These are phyloP conservation scores for Hypoxylon sp. DNA, from an alignment of 2,329 filamentous ascomycete genomes.

Conservation along the genomic window DNA sequence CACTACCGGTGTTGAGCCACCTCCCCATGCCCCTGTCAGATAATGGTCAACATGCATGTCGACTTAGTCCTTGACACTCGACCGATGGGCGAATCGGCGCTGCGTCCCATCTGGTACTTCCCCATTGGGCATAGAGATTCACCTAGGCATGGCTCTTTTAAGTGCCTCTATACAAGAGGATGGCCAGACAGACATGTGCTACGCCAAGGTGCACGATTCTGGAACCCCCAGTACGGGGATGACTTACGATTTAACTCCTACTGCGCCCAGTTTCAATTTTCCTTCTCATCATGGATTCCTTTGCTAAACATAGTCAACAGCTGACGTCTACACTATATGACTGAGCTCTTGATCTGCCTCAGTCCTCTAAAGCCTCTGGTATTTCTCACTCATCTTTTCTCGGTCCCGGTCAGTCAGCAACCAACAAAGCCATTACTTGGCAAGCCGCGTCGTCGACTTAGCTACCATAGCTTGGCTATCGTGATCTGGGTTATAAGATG, in stretches of 20 bases:
- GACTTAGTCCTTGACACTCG: conserved; percentile 18
- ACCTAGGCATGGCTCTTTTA: conserved; percentile 15
- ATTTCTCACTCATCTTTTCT: conserved; percentile 16
- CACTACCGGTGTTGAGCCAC: conserved; percentile 13
- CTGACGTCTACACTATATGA: conserved; percentile 29
- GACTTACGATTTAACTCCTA: conserved; percentile 32
- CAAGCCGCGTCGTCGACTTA: conserved; percentile 28
- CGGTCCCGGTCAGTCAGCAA: conserved; percentile 36
- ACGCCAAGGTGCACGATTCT: conserved; percentile 24
- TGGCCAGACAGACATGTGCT: conserved; percentile 31
- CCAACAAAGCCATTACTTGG: conserved; percentile 32
- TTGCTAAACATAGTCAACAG: conserved; percentile 23
- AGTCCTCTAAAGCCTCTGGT: conserved; percentile 30
- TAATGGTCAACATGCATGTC: conserved; percentile 28
- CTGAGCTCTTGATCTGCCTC: conserved; percentile 31
- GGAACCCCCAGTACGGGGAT: conserved; percentile 6
- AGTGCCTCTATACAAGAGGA: conserved; percentile 11
- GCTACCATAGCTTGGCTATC: conserved; percentile 19
- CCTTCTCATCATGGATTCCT: conserved; percentile 20
- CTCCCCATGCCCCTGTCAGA: conserved; percentile 19
- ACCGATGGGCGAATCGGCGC: conserved; percentile 25
- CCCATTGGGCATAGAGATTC: conserved; percentile 33
- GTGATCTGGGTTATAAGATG: conserved; percentile 18
- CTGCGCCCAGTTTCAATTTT: conserved; percentile 23
- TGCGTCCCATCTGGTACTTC: conserved; percentile 29